Conservation (phyloP, 2,329 filamentous ascomycete species). For the Ophiostoma angusticollis region DNA sequence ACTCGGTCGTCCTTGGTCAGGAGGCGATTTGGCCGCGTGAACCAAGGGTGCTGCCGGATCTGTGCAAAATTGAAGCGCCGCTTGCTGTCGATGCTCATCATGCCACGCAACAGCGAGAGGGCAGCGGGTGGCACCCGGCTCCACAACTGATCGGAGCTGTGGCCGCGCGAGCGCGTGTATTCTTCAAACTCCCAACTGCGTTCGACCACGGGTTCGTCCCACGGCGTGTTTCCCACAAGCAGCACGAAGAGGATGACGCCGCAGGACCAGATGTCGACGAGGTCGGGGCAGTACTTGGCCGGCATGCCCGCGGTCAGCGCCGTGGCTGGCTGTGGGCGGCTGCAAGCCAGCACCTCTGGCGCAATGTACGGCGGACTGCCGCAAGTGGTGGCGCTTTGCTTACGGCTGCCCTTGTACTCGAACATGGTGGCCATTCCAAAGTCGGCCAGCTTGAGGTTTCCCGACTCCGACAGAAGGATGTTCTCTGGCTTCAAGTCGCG, state of each 20-base stretch:
- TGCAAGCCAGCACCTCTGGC: slow-evolving; percentile 64
- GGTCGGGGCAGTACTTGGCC: slow-evolving; percentile 60
- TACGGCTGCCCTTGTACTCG: slow-evolving; percentile 71
- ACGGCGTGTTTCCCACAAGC: slow-evolving; percentile 90
- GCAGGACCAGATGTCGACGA: slow-evolving; percentile 93
- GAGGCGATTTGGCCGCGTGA: slow-evolving; percentile 68
- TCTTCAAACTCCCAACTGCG: slow-evolving; percentile 84
- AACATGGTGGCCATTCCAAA: slow-evolving; percentile 95
- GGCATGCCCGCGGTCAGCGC: not conserved
- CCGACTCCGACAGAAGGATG: slow-evolving; percentile 72
- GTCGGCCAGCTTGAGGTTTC: slow-evolving; percentile 86
- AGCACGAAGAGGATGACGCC: slow-evolving; percentile 96
- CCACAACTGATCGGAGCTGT: slow-evolving; percentile 79
- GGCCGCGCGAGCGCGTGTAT: slow-evolving; percentile 67
- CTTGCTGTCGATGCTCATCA: slow-evolving; percentile 70
- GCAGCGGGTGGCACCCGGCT: slow-evolving; percentile 58
- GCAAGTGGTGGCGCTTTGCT: slow-evolving; percentile 78
- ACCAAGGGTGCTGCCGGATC: slow-evolving; percentile 89
- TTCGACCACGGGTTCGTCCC: slow-evolving; percentile 79
- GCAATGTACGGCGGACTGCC: slow-evolving; percentile 96
- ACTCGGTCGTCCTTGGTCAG: slow-evolving; percentile 62
- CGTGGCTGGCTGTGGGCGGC: no score
- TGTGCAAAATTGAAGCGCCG: slow-evolving; percentile 76
- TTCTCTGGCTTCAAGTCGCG: slow-evolving; percentile 91
- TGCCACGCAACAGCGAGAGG: slow-evolving; percentile 74